A percentile compares a stretch with the other conserved stretches of the same genome.
These are phyloP conservation scores for Chlorophyllum brunneum DNA, from an alignment of 768 basidiomycete species.

Conservation along the genomic window DNA sequence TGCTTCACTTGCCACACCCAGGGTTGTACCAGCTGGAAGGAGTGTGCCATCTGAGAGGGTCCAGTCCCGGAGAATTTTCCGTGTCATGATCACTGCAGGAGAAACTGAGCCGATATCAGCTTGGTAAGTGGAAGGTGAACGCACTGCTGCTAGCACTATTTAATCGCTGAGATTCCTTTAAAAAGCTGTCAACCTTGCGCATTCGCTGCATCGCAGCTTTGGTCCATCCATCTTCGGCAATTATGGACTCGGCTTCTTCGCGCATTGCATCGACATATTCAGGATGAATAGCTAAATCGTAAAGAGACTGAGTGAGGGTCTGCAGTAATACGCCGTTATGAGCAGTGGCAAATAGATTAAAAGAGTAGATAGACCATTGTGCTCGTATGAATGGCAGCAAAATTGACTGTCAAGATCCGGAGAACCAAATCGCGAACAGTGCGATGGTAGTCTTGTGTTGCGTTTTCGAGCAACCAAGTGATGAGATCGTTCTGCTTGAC, in stretches of 20 bases:
- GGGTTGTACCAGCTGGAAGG: conserved; percentile 14
- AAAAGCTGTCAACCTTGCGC: conserved; percentile 42
- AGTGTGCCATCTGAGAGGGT: conserved; percentile 40
- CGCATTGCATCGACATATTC: conserved; percentile 31
- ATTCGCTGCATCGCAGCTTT: conserved; percentile 33
- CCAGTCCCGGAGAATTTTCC: conserved; percentile 33
- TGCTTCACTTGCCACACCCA: conserved; percentile 25
- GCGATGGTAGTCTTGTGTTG: conserved; percentile 11
- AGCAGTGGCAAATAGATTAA: background rate
- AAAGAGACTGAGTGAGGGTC: conserved; percentile 32
- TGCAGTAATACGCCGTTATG: conserved; percentile 11
- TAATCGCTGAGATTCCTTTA: conserved; percentile 32
- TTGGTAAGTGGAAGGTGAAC: too few relatives aligned
- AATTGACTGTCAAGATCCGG: conserved; percentile 34
- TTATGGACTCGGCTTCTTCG: conserved; percentile 36
- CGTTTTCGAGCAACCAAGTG: conserved; percentile 16
- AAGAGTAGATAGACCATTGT: conserved; percentile 25
- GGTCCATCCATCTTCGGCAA: conserved; percentile 31
- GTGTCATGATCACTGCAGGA: conserved; percentile 5
- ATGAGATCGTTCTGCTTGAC: conserved; percentile 13
- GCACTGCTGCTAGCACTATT: conserved; percentile 1
- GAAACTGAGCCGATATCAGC: background rate
- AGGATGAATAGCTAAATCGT: conserved; percentile 31
- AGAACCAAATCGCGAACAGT: conserved; percentile 18
- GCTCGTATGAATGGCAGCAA: conserved; percentile 38